These are phyloP conservation scores for Sporisorium graminicola DNA, from an alignment of 1,284 basidiomycete species.

Conservation along the genomic window DNA sequence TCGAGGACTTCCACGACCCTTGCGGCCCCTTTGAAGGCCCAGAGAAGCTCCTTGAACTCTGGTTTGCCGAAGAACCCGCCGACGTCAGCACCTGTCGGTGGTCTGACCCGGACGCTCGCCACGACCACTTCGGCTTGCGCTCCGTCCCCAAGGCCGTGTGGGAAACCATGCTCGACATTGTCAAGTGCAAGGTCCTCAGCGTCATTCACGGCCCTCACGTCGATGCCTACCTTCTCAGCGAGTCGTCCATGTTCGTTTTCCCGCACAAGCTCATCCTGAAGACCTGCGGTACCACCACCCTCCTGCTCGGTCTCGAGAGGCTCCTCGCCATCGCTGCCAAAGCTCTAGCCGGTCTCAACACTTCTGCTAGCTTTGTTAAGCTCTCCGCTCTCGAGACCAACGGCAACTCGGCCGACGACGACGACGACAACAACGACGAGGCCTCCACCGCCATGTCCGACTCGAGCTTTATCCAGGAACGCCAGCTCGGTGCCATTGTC, in stretches of 20 bases:
- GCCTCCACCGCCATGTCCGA: conserved; percentile 36
- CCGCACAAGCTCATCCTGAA: conserved; percentile 97
- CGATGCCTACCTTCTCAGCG: conserved; percentile 96
- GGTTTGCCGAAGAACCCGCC: conserved; percentile 82
- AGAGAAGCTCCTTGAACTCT: conserved; percentile 97
- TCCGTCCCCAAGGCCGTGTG: conserved; percentile 82
- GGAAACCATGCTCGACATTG: conserved; percentile 97
- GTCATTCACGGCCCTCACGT: conserved; percentile 86
- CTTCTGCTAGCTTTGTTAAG: conserved; percentile 35
- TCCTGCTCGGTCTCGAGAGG: conserved; percentile 80
- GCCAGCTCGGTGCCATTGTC: conserved; percentile 59
- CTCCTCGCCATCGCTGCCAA: conserved; percentile 80
- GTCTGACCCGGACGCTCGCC: conserved; percentile 43
- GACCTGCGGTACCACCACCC: conserved; percentile 98
- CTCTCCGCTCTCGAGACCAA: conserved; percentile 22
- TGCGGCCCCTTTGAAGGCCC: conserved; percentile 73
- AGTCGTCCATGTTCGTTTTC: conserved; percentile 96
- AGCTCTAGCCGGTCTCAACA: conserved; percentile 73
- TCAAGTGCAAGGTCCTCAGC: conserved; percentile 96
- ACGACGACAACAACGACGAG: conserved; percentile 18
- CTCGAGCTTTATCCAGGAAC: conserved; percentile 40
- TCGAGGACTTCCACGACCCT: conserved; percentile 46
- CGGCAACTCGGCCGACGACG: conserved; percentile 1
- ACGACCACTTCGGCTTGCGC: conserved; percentile 76
- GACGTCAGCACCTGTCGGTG: conserved; percentile 44